Evolutionary conservation across 2,329 filamentous ascomycete species (phyloP), one percentile per base, ranked within the genome.

Genomic region (Penicillium sp.): DNA sequence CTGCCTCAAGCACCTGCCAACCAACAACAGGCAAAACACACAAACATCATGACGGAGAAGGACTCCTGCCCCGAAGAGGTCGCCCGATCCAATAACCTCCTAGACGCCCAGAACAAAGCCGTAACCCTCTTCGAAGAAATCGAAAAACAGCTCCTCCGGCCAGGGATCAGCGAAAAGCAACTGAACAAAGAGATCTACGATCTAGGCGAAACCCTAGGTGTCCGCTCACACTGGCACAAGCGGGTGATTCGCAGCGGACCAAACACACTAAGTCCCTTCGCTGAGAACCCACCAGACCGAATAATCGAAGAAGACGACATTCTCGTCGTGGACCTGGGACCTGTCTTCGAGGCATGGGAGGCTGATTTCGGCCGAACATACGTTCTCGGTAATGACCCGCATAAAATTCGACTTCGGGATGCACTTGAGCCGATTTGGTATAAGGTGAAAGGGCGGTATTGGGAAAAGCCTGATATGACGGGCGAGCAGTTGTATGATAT

Each of bases 281-380:
- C 68, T 3, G 79, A 79, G 2, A 80, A 80, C 58, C 78, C 78
- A 0, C 76, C 78, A 0, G 77, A 81, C 54, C 76, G 79, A 3
- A 62, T 74, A 26, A 75, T 82, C 41, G 56, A 76, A 52, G 59
- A 64, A 2, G 78, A 80, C 46, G 79, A 82, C 49, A 81, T 82
- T 42, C 64, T 82, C 2, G 74, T 78, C 49, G 74, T 82, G 27
- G 79, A 82, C 54, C 67, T 82, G 2, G 79, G 79, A 0, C 79
- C 79, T 0, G 78, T 81, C 0, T 80, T 82, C 49, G 78, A 80
- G 44, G 70, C 68, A 0, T 82, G 77, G 76, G 79, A 82, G 59
- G 79, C 79, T 4, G 79, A 81, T 54, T 81, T 81, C 51, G 78
- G 79, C 7, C 76, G 79, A 12, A 82, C 79, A 1, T 82, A 75